Percentiles rank a stretch among this genome's conserved stretches.
phyloP scores from a whole-genome alignment of 176 grass and related monocot species.

The Saccharum officinarum region DNA sequence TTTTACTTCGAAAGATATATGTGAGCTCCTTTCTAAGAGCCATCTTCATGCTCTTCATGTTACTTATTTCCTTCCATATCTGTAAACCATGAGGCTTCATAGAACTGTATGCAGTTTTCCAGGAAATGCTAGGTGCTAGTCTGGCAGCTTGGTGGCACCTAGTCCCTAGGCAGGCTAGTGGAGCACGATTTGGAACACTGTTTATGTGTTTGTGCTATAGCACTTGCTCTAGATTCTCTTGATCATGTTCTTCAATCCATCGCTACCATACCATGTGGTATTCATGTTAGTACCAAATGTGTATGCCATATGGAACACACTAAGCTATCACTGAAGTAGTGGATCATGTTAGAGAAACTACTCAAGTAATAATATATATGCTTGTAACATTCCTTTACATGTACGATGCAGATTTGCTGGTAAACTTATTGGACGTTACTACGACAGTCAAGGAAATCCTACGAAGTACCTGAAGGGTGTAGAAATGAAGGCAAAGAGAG shows the following conservation, averaged over 20 bases:
- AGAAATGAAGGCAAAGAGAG: constrained; percentile 89
- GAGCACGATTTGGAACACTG: not conserved
- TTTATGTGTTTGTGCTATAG: not conserved
- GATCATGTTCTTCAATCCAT: not conserved
- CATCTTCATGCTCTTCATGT: not conserved
- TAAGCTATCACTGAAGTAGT: not conserved
- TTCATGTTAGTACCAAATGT: not conserved
- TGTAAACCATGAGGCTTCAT: not conserved
- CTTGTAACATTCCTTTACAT: constrained; percentile 4
- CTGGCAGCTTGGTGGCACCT: not conserved
- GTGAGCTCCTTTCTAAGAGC: constrained; percentile 54
- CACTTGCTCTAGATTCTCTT: not conserved
- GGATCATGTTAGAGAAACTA: not conserved
- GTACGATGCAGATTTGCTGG: constrained; percentile 66
- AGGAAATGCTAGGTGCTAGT: not conserved
- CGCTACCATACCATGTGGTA: not conserved
- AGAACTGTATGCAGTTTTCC: not conserved
- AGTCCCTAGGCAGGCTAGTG: not conserved
- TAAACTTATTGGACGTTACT: constrained; percentile 82
- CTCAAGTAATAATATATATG: not conserved
- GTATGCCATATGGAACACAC: constrained; percentile 6
- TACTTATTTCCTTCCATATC: constrained; percentile 13
- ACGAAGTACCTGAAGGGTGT: constrained; percentile 91
- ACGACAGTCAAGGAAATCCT: constrained; percentile 81
- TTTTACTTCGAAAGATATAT: constrained; percentile 92